Evolutionary conservation across 208 protist species (phyloP).

Genomic region (Endotrypanum monterogeii): DNA sequence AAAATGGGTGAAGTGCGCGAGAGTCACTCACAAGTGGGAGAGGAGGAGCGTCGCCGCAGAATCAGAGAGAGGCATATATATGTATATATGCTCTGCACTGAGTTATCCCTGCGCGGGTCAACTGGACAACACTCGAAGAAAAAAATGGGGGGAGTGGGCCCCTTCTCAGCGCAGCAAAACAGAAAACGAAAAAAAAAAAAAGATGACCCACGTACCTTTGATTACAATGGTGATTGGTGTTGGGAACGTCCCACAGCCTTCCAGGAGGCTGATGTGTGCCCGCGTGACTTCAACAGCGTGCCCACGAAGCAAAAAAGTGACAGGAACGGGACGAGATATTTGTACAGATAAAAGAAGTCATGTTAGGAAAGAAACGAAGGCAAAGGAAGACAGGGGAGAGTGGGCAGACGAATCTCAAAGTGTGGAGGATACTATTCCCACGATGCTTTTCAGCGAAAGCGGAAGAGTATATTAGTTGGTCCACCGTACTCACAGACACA

Average conservation of each 20-base stretch:
- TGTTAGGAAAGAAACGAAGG: not conserved
- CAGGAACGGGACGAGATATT: not conserved
- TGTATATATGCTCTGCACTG: too few relatives aligned
- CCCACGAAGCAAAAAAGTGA: too few relatives aligned
- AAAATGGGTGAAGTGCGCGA: not conserved
- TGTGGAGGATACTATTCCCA: not conserved
- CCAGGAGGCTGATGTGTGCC: not conserved
- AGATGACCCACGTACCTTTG: not conserved
- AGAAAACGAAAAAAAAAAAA: not conserved
- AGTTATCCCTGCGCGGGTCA: not conserved
- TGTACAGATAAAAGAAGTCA: not conserved
- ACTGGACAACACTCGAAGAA: not conserved
- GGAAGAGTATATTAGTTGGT: not conserved
- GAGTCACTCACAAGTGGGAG: not conserved
- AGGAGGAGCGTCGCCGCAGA: too few relatives aligned
- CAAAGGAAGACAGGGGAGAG: not conserved
- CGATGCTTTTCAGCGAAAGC: not conserved
- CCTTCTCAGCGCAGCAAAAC: not conserved
- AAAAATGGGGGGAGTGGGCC: not conserved
- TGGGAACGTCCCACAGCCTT: not conserved
- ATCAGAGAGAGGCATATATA: not conserved
- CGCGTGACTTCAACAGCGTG: conserved; percentile 17
- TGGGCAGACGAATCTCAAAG: not conserved
- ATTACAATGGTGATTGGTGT: not conserved
- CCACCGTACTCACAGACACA: not conserved